Evolutionary conservation across 169 alveolate genomes (phyloP), one percentile per base, ranked within the genome.

Genomic region (Cryptosporidium ryanae): DNA sequence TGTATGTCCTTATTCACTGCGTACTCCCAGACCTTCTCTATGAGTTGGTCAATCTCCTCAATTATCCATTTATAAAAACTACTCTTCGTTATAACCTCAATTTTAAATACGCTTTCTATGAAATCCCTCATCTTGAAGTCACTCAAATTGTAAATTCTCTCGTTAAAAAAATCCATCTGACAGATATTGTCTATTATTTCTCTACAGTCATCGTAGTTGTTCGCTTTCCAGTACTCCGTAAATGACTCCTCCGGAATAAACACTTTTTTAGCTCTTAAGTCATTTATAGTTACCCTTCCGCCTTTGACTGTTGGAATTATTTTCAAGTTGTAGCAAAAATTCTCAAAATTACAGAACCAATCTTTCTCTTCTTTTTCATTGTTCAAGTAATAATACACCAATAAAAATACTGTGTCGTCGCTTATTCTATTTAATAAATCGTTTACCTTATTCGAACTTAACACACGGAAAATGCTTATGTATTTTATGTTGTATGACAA

Each of bases 1-100:
- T 59, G 87, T 59, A 76, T 59, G 13, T 76, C 76, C 21, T 18
- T 32, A 23, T 76, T 48, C 18, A 76, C 15, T 32, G 87, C 87
- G 25, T 76, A 57, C 5, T 76, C 71, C 87, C 87, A 76, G 17
- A 67, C 87, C 15, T 59, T 55, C 27, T 55, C 87, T 15, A 76
- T 15, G 3, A 59, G 63, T 23, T 17, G 31, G 63, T 76, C 71
- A 2, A 61, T 27, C 12, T 43, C 27, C 21, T 38, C 87, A 4
- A 63, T 70, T 44, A 76, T 46, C 70, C 64, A 43, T 59, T 46
- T 76, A 31, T 57, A 76, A 61, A 76, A 76, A 10, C 21, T 18
- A 18, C 46, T 38, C 27, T 55, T 64, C 7, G 61, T 61, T 61
- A 76, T 32, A 8, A 25, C 27, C 32, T 76, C 87, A n/a, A 61